Conservation (phyloP, 2,329 filamentous ascomycete species). For the Epichloe festucae region DNA sequence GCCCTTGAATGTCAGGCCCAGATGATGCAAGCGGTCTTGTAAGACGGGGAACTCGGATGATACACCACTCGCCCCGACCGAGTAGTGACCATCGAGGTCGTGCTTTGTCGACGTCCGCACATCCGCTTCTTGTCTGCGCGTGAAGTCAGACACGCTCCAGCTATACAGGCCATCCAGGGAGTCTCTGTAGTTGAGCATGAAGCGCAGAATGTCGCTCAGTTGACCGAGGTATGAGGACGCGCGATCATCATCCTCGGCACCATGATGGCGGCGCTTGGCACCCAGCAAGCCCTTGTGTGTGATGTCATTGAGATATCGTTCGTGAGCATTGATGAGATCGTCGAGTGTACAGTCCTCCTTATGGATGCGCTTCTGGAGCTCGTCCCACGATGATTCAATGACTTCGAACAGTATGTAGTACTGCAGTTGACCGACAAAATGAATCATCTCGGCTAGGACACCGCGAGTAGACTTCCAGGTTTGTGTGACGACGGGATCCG, state of each 20-base stretch:
- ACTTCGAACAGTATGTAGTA: constrained; percentile 99
- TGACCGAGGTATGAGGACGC: constrained; percentile 81
- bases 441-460: constrained; percentile 91
- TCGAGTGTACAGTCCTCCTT: constrained; percentile 86
- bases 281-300: constrained; percentile 92
- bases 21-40: constrained; percentile 55
- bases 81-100: constrained; percentile 14
- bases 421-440: constrained; percentile 92
- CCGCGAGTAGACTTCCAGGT: constrained; percentile 89
- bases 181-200: constrained; percentile 89
- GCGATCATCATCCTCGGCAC: constrained; percentile 47
- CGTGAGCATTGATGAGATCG: constrained; percentile 86
- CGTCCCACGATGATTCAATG: constrained; percentile 90
- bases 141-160: constrained; percentile 91
- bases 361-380: constrained; percentile 68
- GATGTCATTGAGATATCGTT: constrained; percentile 80
- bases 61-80: constrained; percentile 39
- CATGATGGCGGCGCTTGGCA: constrained; percentile 39
- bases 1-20: constrained; percentile 64
- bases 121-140: constrained; percentile 71
- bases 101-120: constrained; percentile 54
- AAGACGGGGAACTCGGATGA: constrained; percentile 57
- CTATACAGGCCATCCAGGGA: constrained; percentile 88
- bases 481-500: constrained; percentile 52
- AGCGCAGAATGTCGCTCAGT: constrained; percentile 80